Percentiles rank a stretch among this genome's conserved stretches.
Evolutionary conservation across 2,329 filamentous ascomycete genomes (phyloP).

Genomic region (Orbilia quercus): DNA sequence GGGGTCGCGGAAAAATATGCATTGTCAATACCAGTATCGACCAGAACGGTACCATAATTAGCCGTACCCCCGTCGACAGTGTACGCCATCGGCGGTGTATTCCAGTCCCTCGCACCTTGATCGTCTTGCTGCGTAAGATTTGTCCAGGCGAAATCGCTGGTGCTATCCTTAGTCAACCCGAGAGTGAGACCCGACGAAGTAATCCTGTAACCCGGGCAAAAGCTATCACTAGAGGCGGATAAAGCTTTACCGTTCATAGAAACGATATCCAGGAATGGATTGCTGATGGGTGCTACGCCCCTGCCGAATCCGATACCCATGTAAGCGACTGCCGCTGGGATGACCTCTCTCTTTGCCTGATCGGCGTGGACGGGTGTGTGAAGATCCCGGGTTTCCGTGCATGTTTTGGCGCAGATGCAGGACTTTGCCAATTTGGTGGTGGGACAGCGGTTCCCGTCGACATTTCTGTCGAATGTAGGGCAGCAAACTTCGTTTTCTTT

Average conservation of each 20-base stretch:
- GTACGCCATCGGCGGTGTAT: conserved; percentile 32
- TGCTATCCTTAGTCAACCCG: conserved; percentile 18
- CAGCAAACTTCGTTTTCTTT: conserved; percentile 45
- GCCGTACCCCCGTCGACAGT: conserved; percentile 1
- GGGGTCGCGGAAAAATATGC: conserved; percentile 22
- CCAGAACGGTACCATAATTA: conserved; percentile 20
- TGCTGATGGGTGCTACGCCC: conserved; percentile 21
- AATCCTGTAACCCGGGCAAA: conserved; percentile 45
- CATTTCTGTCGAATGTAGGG: conserved; percentile 20
- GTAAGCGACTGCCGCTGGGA: conserved; percentile 10
- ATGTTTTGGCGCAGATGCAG: conserved; percentile 17
- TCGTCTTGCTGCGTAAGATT: conserved; percentile 19
- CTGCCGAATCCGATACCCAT: conserved; percentile 53
- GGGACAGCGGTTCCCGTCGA: conserved; percentile 30
- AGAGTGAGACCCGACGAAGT: conserved; percentile 31
- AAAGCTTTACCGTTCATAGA: conserved; percentile 24
- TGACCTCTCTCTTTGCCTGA: neutral
- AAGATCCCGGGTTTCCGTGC: neutral
- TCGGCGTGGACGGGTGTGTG: neutral
- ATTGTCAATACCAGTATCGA: conserved; percentile 43
- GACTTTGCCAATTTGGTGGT: conserved; percentile 2
- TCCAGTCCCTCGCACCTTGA: conserved; percentile 23
- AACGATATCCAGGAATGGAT: conserved; percentile 38
- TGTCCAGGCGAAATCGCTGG: conserved; percentile 21
- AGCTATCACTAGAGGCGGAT: neutral